Evolutionary conservation across 164 flowering plant species (phyloP).

Genomic region (Stephania japonica): DNA sequence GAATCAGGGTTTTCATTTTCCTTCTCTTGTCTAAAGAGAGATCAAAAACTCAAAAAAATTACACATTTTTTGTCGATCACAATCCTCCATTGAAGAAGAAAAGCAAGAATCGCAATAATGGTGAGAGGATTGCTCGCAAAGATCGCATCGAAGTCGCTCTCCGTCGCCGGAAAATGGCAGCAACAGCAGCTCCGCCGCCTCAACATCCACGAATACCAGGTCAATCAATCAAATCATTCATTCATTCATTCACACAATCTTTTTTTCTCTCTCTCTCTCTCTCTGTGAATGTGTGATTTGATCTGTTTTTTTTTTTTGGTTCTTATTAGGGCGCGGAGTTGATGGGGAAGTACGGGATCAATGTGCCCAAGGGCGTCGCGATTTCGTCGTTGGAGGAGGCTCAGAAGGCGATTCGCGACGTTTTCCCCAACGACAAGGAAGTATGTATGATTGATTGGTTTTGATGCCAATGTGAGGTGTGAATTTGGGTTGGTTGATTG

Average conservation of each 20-base stretch:
- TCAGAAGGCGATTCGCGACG: conserved; percentile 46
- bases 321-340: conserved; percentile 75
- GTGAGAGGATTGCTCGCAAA: conserved; percentile 65
- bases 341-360: conserved; percentile 84
- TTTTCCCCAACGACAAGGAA: conserved; percentile 70
- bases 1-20: not conserved
- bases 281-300: not conserved
- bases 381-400: conserved; percentile 65
- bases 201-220: conserved; percentile 98
- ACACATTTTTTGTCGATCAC: not conserved
- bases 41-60: not conserved
- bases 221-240: conserved; percentile 7
- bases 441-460: conserved; percentile 27
- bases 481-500: not conserved
- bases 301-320: not conserved
- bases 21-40: too few species aligned
- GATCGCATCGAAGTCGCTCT: conserved; percentile 57
- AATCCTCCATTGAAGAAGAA: not conserved
- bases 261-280: too few species aligned
- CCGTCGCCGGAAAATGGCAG: conserved; percentile 92
- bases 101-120: conserved; percentile 18
- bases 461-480: not conserved
- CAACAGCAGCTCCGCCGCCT: conserved; percentile 96
- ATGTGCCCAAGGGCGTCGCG: conserved; percentile 88
- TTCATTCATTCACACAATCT: too few species aligned